phyloP scores from a whole-genome alignment of 2,329 filamentous ascomycete genomes.

The Fonsecaea erecta region DNA sequence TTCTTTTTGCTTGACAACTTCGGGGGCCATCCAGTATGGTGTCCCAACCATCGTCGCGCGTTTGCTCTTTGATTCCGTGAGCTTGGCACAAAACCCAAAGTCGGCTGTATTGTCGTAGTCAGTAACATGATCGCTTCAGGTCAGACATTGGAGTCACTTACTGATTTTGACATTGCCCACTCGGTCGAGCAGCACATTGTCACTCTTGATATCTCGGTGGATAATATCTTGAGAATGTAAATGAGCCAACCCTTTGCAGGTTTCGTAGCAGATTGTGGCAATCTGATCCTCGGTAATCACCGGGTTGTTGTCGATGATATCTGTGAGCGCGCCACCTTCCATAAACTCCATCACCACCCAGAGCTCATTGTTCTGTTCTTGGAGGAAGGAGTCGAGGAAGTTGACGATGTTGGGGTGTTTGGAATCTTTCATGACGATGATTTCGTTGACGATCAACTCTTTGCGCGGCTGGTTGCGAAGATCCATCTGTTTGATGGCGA shows the following conservation, averaged over 20 bases:
- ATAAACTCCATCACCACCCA: conserved; percentile 99
- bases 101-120: conserved; percentile 66
- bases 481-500: conserved; percentile 99
- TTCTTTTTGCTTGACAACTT: conserved; percentile 99
- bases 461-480: conserved; percentile 95
- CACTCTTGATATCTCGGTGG: conserved; percentile 98
- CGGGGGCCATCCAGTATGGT: conserved; percentile 99
- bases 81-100: conserved; percentile 98
- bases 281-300: conserved; percentile 96
- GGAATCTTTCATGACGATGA: conserved; percentile 99
- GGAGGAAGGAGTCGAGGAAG: conserved; percentile 94
- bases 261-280: conserved; percentile 96
- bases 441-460: conserved; percentile 98
- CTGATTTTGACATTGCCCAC: conserved; percentile 97
- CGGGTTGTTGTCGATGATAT: conserved; percentile 98
- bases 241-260: conserved; percentile 91
- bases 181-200: conserved; percentile 93
- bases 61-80: conserved; percentile 95
- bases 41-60: conserved; percentile 99
- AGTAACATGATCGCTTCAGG: conserved; percentile 11
- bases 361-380: conserved; percentile 92
- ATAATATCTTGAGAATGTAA: conserved; percentile 96
- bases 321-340: conserved; percentile 96
- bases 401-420: conserved; percentile 99
- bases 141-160: conserved; percentile 55